Conservation (phyloP, 371 early-diverging fungal species). For the Lichtheimia ramosa region DNA sequence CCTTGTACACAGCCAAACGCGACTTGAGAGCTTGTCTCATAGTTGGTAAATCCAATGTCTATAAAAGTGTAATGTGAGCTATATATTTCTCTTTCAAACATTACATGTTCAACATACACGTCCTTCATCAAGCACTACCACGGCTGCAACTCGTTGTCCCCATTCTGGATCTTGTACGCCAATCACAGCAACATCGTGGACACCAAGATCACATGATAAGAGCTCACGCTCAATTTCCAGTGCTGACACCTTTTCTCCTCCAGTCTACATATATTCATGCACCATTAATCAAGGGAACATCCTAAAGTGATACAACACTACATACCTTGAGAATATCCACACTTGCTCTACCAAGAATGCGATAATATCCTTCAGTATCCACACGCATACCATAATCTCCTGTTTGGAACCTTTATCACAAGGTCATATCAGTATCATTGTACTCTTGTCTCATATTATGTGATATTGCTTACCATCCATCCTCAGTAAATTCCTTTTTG, state of each 20-base stretch:
- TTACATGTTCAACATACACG: conserved; percentile 2
- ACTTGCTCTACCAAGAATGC: conserved; percentile 78
- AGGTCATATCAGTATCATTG: conserved; percentile 1
- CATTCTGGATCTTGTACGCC: conserved; percentile 75
- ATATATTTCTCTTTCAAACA: neutral
- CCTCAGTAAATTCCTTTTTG: conserved; percentile 61
- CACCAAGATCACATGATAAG: conserved; percentile 47
- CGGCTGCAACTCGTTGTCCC: conserved; percentile 78
- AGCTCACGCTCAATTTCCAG: conserved; percentile 83
- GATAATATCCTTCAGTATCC: conserved; percentile 50
- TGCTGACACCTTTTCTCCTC: conserved; percentile 87
- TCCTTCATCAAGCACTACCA: conserved; percentile 47
- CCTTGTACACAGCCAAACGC: conserved; percentile 74
- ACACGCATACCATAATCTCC: conserved; percentile 74
- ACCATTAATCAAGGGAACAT: neutral
- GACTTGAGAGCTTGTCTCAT: conserved; percentile 56
- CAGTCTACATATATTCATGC: conserved; percentile 52
- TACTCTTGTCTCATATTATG: neutral
- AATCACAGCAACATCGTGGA: conserved; percentile 76
- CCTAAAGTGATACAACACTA: neutral
- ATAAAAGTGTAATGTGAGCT: neutral
- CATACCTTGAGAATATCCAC: conserved; percentile 83
- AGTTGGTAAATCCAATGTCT: conserved; percentile 36
- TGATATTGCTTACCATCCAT: conserved; percentile 60
- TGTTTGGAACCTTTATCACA: conserved; percentile 63